Percentiles rank a stretch among this genome's conserved stretches.
These are phyloP conservation scores for Dendrothele bispora DNA, from an alignment of 768 basidiomycete genomes.

Conservation along the genomic window DNA sequence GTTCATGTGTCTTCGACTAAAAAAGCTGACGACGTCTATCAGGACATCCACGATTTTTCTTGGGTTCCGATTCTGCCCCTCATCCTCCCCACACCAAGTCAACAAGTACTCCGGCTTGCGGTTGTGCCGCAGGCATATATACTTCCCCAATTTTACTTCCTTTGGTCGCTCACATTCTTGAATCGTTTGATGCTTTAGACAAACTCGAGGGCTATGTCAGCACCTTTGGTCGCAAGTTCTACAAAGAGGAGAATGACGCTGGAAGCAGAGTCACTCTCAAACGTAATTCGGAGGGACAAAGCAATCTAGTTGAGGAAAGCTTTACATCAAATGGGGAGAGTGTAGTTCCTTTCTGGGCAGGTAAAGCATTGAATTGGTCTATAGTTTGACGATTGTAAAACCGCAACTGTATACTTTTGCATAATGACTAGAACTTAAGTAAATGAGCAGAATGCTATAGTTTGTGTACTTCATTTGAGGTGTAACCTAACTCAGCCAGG, in stretches of 20 bases:
- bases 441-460: slow-evolving; percentile 34
- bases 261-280: slow-evolving; percentile 44
- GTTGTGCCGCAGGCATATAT: slow-evolving; percentile 95
- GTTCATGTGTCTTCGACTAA: neutral
- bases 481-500: slow-evolving; percentile 62
- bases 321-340: slow-evolving; percentile 49
- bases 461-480: slow-evolving; percentile 68
- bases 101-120: slow-evolving; percentile 62
- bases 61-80: slow-evolving; percentile 96
- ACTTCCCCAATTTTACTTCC: slow-evolving; percentile 92
- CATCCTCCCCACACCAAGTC: slow-evolving; percentile 75
- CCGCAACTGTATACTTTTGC: neutral
- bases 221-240: slow-evolving; percentile 78
- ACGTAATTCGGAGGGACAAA: slow-evolving; percentile 27
- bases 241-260: slow-evolving; percentile 40
- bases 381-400: slow-evolving; percentile 27
- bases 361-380: slow-evolving; percentile 77
- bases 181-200: slow-evolving; percentile 84
- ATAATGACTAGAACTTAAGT: neutral
- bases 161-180: slow-evolving; percentile 83
- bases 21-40: neutral
- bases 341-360: slow-evolving; percentile 88
- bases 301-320: slow-evolving; percentile 39
- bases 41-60: slow-evolving; percentile 95
- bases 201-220: slow-evolving; percentile 81